These are phyloP conservation scores for Salix purpurea DNA, from an alignment of 345 rosid genomes.

Conservation along the genomic window DNA sequence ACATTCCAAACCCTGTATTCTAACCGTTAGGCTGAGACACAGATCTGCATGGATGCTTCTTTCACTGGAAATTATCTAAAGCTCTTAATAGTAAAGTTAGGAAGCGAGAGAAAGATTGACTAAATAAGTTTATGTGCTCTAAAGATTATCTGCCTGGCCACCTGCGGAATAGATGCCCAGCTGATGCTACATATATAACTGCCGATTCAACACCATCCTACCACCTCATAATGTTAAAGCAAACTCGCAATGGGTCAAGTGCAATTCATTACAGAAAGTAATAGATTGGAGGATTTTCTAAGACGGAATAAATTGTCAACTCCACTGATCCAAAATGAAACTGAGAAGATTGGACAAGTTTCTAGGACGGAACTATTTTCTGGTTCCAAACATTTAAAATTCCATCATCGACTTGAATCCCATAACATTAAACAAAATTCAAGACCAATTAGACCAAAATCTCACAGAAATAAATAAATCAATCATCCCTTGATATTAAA, in stretches of 20 bases:
- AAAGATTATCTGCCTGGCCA: neutral
- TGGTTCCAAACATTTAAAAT: neutral
- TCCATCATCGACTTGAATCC: neutral
- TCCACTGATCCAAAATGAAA: neutral
- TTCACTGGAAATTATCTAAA: neutral
- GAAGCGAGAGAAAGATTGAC: neutral
- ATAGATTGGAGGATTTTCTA: neutral
- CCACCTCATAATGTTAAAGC: neutral
- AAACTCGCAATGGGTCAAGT: neutral
- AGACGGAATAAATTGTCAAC: neutral
- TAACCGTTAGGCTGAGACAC: neutral
- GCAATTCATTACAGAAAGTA: neutral
- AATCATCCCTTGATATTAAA: neutral
- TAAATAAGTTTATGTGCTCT: neutral
- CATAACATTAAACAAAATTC: neutral
- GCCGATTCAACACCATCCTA: neutral
- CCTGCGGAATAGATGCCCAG: neutral
- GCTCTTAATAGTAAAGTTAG: neutral
- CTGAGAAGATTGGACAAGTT: neutral
- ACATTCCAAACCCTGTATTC: neutral
- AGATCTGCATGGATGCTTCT: neutral
- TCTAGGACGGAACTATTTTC: neutral
- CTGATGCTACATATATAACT: neutral
- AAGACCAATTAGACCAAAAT: neutral
- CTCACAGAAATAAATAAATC: neutral